Base-by-base conservation (phyloP, 1,284 basidiomycete genomes). In the Rhizoctonia solani region DNA sequence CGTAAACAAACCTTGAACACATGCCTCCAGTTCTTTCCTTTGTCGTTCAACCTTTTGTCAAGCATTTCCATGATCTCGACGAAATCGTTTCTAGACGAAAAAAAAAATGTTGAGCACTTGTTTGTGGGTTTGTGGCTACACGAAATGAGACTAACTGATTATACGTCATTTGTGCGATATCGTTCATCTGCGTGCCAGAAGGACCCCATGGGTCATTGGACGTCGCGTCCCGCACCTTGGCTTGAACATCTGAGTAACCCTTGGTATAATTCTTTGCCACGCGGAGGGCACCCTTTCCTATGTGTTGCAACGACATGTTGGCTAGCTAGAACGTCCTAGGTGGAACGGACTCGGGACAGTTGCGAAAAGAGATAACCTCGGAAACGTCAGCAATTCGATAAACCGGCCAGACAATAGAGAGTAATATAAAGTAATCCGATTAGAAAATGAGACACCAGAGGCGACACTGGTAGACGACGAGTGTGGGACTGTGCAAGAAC, bases 11-110 rank as follows among this genome's bases (percentile, higher is more conserved):
- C 92, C 84, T 99, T 99, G 87, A 98, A 99, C 69, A 99, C 97
- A 82, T 99, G 97, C 58, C 96, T 84, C 97, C 97, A 99, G 76
- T 99, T 98, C 87, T 99, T 99, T 44, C 97, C 97, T 82, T 98
- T 99, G 81, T 99, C 97, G 75, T 99, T 99, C 73, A 99, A 80
- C 56, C 97, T 87, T 80, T 99, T 99, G 80, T 99, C 97, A 69
- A 99, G 83, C 93, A 98, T 98, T 81, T 99, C 97, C 95, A 99
- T 98, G 75, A 99, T 95, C 80, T 99, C 97, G 32, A 99, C 93
- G 78, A 99, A 99, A 76, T 99, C 95, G 72, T 88, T 91, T 79
- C 94, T 97, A n/a, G n/a, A n/a, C n/a, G n/a, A n/a, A 73, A 4
- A 47, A 44, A n/a, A 19, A 16, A 29, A 47, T 44, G 54, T 37